Percentiles rank a stretch among this genome's conserved stretches.
Evolutionary conservation across 768 basidiomycete species (phyloP).

Genomic region (Clitopilus hobsonii): DNA sequence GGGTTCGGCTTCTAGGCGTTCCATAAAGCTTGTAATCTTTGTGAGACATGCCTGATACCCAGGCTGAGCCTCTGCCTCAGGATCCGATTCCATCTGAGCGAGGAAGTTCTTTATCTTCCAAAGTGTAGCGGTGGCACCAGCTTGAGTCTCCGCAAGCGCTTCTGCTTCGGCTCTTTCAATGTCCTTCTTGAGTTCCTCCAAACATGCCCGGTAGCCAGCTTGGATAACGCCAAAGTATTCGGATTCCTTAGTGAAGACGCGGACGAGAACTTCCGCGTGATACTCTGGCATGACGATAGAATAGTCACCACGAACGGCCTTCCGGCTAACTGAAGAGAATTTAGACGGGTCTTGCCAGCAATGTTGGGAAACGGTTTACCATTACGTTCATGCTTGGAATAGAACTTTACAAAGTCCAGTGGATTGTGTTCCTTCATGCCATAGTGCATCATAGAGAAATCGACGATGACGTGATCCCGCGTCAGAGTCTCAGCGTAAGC

Average conservation of each 20-base stretch:
- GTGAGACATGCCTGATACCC: constrained; percentile 51
- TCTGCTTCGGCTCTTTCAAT: too few relatives aligned
- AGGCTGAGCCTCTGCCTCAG: too few relatives aligned
- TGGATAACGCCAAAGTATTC: constrained; percentile 60
- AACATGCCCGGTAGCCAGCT: constrained; percentile 52
- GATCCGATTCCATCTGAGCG: too few relatives aligned
- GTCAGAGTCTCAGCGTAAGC: constrained; percentile 26
- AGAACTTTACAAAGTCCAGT: constrained; percentile 65
- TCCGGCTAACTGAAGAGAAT: constrained; percentile 30
- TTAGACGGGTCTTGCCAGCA: background rate
- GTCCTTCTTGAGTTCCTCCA: constrained; percentile 11
- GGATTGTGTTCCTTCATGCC: constrained; percentile 73
- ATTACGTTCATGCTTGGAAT: constrained; percentile 58
- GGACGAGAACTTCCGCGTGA: constrained; percentile 69
- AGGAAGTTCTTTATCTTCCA: too few relatives aligned
- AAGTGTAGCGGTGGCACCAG: too few relatives aligned
- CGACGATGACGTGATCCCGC: constrained; percentile 56
- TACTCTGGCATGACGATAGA: constrained; percentile 57
- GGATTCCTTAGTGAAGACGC: constrained; percentile 65
- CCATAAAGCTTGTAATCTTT: background rate
- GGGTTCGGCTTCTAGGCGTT: background rate
- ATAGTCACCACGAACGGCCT: constrained; percentile 50
- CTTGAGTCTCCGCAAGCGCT: too few relatives aligned
- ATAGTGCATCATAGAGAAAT: constrained; percentile 64
- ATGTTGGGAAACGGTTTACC: constrained; percentile 31